Evolutionary conservation across 2,329 filamentous ascomycete genomes (phyloP).

Genomic region (Botryotinia convoluta): DNA sequence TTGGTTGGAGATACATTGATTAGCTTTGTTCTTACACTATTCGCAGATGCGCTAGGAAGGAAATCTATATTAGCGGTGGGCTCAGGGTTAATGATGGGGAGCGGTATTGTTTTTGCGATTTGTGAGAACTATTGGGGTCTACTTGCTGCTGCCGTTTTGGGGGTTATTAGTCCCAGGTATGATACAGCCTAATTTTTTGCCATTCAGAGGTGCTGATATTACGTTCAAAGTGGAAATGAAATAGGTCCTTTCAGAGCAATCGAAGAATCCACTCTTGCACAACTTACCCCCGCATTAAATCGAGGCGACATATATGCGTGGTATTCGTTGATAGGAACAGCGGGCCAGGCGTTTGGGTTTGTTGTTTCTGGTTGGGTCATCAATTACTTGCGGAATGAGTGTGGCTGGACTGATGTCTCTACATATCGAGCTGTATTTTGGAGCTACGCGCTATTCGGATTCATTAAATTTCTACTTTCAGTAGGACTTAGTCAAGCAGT

Average conservation of each 20-base stretch:
- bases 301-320: conserved; percentile 60
- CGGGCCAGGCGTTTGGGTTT: conserved; percentile 60
- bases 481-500: conserved; percentile 47
- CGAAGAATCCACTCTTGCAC: conserved; percentile 59
- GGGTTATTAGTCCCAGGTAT: conserved; percentile 58
- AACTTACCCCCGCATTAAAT: conserved; percentile 47
- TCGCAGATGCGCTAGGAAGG: conserved; percentile 58
- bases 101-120: conserved; percentile 54
- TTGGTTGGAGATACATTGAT: conserved; percentile 58
- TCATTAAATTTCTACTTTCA: conserved; percentile 54
- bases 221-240: conserved; percentile 53
- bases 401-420: conserved; percentile 45
- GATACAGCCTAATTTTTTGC: background rate
- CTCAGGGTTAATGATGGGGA: conserved; percentile 53
- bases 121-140: conserved; percentile 57
- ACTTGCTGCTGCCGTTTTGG: conserved; percentile 55
- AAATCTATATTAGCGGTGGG: conserved; percentile 53
- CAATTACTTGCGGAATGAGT: conserved; percentile 45
- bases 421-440: conserved; percentile 58
- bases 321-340: conserved; percentile 58
- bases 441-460: conserved; percentile 55
- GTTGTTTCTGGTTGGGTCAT: conserved; percentile 59
- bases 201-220: conserved; percentile 16
- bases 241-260: conserved; percentile 62
- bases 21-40: conserved; percentile 56